phyloP scores from a whole-genome alignment of 768 basidiomycete species.

The Crucibulum laeve region DNA sequence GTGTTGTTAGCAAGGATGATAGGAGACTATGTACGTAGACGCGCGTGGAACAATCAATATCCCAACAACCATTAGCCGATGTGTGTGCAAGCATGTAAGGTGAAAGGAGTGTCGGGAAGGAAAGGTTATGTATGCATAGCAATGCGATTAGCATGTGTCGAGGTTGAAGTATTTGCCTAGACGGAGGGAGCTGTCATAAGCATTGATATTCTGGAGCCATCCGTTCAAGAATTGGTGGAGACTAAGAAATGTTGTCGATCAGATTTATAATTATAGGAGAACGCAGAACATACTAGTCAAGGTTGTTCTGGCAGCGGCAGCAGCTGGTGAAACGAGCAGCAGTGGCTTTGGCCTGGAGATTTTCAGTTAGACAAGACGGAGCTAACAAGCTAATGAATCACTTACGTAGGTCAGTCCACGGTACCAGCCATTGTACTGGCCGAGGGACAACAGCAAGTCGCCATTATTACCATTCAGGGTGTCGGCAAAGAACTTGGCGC shows the following conservation, averaged over 20 bases:
- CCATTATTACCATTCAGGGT: constrained; percentile 44
- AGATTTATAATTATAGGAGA: not conserved
- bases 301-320: constrained; percentile 77
- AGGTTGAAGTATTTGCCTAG: constrained; percentile 73
- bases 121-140: constrained; percentile 1
- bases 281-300: constrained; percentile 66
- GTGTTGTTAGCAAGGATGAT: not conserved
- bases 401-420: constrained; percentile 53
- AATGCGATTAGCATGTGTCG: constrained; percentile 25
- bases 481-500: constrained; percentile 54
- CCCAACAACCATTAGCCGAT: not conserved
- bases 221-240: constrained; percentile 70
- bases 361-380: constrained; percentile 3
- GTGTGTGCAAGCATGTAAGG: not conserved
- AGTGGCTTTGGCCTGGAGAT: constrained; percentile 46
- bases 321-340: constrained; percentile 49
- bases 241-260: constrained; percentile 27
- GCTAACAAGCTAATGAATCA: constrained; percentile 2
- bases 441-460: constrained; percentile 54
- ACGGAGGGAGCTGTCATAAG: constrained; percentile 34
- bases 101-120: constrained; percentile 1
- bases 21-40: not conserved
- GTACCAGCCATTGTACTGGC: constrained; percentile 76
- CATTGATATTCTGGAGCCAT: constrained; percentile 59
- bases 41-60: not conserved